phyloP scores from a whole-genome alignment of 148 eudicot genomes.

The Vaccinium vitisidaea region DNA sequence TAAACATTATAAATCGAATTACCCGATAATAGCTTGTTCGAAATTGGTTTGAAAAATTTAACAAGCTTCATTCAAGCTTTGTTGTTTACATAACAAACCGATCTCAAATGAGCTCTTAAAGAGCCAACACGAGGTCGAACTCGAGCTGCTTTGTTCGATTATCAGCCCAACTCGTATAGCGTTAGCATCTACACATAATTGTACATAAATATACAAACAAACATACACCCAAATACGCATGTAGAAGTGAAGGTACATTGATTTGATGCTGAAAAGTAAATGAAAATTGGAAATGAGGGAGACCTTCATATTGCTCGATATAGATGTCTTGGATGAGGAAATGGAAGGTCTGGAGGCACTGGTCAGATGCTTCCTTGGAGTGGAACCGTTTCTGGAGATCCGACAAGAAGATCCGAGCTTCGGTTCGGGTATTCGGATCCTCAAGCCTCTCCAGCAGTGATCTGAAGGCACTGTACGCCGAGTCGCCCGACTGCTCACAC shows the following conservation, averaged over 20 bases:
- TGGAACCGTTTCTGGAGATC: conserved; percentile 58
- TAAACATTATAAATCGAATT: not conserved
- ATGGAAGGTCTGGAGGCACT: conserved; percentile 68
- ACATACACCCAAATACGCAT: not conserved
- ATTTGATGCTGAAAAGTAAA: not conserved
- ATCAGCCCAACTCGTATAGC: not conserved
- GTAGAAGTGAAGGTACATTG: not conserved
- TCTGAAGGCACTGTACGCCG: conserved; percentile 69
- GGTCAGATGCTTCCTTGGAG: conserved; percentile 41
- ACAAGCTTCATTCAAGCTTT: not conserved
- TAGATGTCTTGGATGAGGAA: conserved; percentile 75
- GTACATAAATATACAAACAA: not conserved
- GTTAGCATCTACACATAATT: not conserved
- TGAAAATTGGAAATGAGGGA: not conserved
- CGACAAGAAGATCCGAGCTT: conserved; percentile 72
- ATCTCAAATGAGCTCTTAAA: not conserved
- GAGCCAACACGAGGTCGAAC: not conserved
- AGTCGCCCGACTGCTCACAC: conserved; percentile 84
- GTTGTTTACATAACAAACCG: not conserved
- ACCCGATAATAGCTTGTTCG: not conserved
- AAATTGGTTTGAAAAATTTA: not conserved
- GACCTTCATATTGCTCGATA: conserved; percentile 69
- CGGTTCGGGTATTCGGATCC: conserved; percentile 58
- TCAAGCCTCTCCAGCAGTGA: conserved; percentile 77
- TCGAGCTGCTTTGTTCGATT: not conserved